Evolutionary conservation across 129 eudicot species (phyloP).

Genomic region (Silybum marianum): DNA sequence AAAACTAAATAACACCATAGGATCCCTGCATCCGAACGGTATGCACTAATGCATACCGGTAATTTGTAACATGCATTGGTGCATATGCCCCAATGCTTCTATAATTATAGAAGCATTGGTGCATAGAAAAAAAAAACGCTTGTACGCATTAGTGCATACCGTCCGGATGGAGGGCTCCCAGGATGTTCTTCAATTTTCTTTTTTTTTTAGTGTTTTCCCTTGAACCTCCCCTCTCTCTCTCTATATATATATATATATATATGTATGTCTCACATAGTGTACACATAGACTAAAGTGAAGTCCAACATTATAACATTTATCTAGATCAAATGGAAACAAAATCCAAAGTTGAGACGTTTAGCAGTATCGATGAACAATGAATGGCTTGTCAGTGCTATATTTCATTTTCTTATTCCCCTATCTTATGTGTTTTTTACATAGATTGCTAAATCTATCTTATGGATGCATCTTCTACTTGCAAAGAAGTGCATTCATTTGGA

Average conservation of each 20-base stretch:
- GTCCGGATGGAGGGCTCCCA: no score
- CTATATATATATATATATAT: background rate
- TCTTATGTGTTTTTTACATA: background rate
- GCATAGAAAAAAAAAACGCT: no score
- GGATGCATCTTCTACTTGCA: conserved; percentile 1
- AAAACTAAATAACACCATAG: no score
- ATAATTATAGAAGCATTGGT: no score
- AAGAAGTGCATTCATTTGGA: background rate
- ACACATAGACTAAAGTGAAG: background rate
- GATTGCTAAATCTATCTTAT: background rate
- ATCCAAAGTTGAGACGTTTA: background rate
- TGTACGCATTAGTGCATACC: no score
- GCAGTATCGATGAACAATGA: background rate
- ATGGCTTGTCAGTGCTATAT: background rate
- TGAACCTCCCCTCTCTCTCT: no score
- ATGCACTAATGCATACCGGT: no score
- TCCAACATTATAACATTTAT: background rate
- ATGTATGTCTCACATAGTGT: background rate
- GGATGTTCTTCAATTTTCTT: no score
- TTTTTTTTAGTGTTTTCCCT: no score
- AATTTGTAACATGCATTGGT: no score
- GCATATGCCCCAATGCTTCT: no score
- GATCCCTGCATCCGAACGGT: no score
- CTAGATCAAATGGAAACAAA: background rate
- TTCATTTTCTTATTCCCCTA: background rate